Base-by-base conservation (phyloP, 305 asterid genomes). In the Ruellia speciosa region DNA sequence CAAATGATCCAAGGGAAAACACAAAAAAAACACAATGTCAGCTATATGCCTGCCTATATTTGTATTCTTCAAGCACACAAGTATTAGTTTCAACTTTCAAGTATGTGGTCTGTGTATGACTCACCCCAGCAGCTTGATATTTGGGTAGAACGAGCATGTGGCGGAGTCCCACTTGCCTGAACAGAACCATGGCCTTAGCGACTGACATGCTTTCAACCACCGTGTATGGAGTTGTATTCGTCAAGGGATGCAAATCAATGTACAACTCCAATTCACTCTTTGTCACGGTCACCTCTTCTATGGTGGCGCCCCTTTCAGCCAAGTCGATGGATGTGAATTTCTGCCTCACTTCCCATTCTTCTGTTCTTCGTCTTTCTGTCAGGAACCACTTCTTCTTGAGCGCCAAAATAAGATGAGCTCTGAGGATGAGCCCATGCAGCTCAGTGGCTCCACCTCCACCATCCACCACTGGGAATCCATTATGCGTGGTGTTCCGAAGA, bases 131-230 rank as follows among this genome's bases (percentile, higher is more conserved):
- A 54, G 79, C 87, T 70, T 83, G 96, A 58, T 80, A 73, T 56
- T 83, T 90, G 5, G 97, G 92, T 58, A 90, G 71, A 34, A 90
- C 51, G 70, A 90, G 78, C 95, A 85, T 73, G 67, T 90, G 97
- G 6, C 97, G 81, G 0, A 87, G 89, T 59, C 94, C 97, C n/a
- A 90, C 84, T 67, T 81, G 89, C 77, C 97, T 65, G 65, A 90
- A 90, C 31, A 87, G 87, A 64, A 83, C 85, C 88, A 85, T 18
- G 5, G 94, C 96, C 77, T 90, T 90, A 0, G 97, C 97, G 0
- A 88, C 97, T 0, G 97, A 90, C 79, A 83, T 69, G 70, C 83
- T 90, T 58, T 90, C 97, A 0, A 83, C 80, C 59, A 90, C 94
- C 0, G 96, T 85, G 28, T 78, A 76, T 1, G 96, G 96, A 0